These are phyloP conservation scores for Populus nigra DNA, from an alignment of 345 rosid genomes.

Conservation along the genomic window DNA sequence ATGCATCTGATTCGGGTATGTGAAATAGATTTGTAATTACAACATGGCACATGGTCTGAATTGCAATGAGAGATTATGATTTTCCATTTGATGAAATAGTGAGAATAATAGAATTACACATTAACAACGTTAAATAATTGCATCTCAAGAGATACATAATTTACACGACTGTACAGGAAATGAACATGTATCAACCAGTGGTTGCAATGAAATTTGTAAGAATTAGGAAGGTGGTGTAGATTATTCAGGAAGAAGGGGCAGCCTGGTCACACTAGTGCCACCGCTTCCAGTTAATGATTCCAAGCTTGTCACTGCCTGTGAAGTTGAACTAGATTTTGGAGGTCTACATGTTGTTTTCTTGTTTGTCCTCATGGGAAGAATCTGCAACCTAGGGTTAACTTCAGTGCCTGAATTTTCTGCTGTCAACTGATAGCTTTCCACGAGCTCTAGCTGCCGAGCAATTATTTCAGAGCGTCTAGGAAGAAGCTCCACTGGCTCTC, in stretches of 20 bases:
- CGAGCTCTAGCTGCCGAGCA: conserved; percentile 85
- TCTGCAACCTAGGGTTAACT: conserved; percentile 78
- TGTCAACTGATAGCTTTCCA: conserved; percentile 76
- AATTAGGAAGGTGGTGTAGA: conserved; percentile 9
- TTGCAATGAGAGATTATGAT: neutral
- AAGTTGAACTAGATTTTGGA: conserved; percentile 28
- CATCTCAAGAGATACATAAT: neutral
- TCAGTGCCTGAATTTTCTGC: conserved; percentile 87
- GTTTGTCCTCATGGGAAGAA: conserved; percentile 64
- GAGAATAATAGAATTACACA: conserved; percentile 1
- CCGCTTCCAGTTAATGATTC: conserved; percentile 25
- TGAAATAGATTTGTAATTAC: no score
- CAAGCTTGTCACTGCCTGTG: conserved; percentile 15
- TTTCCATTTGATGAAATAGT: neutral
- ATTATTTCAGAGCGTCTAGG: conserved; percentile 81
- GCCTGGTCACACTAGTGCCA: conserved; percentile 52
- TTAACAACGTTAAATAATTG: conserved; percentile 1
- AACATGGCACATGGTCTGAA: no score
- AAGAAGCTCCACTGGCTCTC: conserved; percentile 95
- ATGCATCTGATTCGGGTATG: no score
- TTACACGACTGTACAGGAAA: conserved; percentile 10
- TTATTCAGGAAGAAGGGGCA: conserved; percentile 74
- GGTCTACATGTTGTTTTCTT: conserved; percentile 46
- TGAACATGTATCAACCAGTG: neutral
- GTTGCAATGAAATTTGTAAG: neutral